These are phyloP conservation scores for Umbelopsis sp. DNA, from an alignment of 192 early-diverging fungal species.

Conservation along the genomic window DNA sequence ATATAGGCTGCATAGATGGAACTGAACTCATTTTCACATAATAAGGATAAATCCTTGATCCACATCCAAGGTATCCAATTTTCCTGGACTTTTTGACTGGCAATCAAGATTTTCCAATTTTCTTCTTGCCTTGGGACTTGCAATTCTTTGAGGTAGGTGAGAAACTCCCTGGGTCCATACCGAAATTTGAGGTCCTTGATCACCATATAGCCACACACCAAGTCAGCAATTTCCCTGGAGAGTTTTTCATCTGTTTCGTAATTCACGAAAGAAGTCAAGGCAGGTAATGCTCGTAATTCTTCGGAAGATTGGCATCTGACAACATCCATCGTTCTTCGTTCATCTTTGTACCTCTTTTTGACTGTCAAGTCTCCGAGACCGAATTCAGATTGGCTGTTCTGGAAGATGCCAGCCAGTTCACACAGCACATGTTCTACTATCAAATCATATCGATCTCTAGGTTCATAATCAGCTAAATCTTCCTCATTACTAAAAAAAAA, in stretches of 20 bases:
- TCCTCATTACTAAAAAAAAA: too few relatives aligned
- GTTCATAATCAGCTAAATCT: too few relatives aligned
- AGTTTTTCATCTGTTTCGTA: constrained; percentile 1
- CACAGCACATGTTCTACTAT: too few relatives aligned
- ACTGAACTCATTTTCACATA: not conserved
- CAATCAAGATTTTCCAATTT: not conserved
- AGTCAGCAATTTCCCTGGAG: not conserved
- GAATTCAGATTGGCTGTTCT: not conserved
- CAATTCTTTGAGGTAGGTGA: not conserved
- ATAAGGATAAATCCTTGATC: not conserved
- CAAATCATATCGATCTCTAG: too few relatives aligned
- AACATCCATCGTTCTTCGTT: not conserved
- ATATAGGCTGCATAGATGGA: not conserved
- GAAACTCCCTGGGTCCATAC: not conserved
- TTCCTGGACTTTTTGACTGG: not conserved
- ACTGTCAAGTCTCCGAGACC: not conserved
- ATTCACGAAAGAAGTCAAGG: not conserved
- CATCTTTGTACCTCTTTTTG: not conserved
- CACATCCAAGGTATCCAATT: not conserved
- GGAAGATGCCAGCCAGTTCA: constrained; percentile 3
- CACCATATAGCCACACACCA: not conserved
- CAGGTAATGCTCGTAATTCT: not conserved
- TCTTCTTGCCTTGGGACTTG: not conserved
- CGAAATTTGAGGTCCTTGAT: not conserved
- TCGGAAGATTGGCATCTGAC: not conserved